Evolutionary conservation across 140 eudicot species (phyloP).

Genomic region (Flaveria floridana): DNA sequence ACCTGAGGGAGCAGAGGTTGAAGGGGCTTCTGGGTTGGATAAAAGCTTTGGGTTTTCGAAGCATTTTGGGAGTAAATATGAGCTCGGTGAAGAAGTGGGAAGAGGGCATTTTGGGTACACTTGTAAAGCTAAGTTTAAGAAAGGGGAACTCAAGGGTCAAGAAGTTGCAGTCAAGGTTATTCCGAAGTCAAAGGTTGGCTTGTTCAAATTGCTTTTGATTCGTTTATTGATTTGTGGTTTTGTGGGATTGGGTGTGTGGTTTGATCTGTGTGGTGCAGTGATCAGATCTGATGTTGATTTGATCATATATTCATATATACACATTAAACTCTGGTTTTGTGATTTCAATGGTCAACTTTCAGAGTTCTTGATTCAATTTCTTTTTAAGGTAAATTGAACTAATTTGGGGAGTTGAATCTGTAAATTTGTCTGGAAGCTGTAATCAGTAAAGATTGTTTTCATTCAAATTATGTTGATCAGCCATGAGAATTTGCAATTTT

Average conservation of each 20-base stretch:
- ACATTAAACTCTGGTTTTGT: not conserved
- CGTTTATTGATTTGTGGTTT: not conserved
- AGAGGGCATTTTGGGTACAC: constrained; percentile 97
- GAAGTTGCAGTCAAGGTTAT: constrained; percentile 94
- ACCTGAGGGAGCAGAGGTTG: constrained; percentile 62
- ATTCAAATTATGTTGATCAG: not conserved
- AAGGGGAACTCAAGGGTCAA: constrained; percentile 79
- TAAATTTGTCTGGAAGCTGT: not conserved
- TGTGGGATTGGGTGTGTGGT: not conserved
- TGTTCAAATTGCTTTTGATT: not conserved
- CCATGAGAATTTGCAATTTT: not conserved
- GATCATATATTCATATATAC: constrained; percentile 6
- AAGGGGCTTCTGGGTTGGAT: constrained; percentile 58
- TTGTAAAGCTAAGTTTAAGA: constrained; percentile 77
- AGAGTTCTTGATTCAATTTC: not conserved
- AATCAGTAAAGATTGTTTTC: not conserved
- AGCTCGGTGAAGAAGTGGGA: constrained; percentile 90
- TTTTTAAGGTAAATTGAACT: not conserved
- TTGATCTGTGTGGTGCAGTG: constrained; percentile 33
- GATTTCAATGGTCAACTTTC: constrained; percentile 5
- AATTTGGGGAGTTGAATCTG: not conserved
- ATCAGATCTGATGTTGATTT: constrained; percentile 45
- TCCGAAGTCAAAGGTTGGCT: constrained; percentile 75
- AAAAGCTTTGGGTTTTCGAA: constrained; percentile 85
- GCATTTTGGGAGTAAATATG: constrained; percentile 71